Evolutionary conservation across 2,329 filamentous ascomycete genomes (phyloP).

Genomic region (Lasiodiplodia gonubiensis): DNA sequence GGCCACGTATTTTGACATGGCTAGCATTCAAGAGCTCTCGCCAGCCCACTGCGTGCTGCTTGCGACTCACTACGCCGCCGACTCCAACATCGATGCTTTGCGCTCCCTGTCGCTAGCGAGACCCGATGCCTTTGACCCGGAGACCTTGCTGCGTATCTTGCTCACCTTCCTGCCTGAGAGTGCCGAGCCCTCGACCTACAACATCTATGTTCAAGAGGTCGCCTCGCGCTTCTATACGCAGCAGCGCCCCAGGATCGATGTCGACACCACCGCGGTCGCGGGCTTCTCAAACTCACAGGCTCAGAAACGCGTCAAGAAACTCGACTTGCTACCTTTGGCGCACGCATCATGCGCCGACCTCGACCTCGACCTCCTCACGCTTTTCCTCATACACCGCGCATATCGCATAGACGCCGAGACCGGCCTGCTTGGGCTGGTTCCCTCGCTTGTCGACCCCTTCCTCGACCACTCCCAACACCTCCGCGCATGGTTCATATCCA

Average conservation of each 20-base stretch:
- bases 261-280: conserved; percentile 64
- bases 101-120: conserved; percentile 64
- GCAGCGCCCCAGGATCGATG: conserved; percentile 42
- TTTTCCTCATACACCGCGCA: conserved; percentile 71
- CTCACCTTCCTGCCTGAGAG: conserved; percentile 80
- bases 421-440: conserved; percentile 72
- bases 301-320: conserved; percentile 65
- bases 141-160: conserved; percentile 73
- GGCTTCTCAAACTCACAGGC: conserved; percentile 68
- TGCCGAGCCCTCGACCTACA: conserved; percentile 66
- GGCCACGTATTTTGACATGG: conserved; percentile 24
- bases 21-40: conserved; percentile 50
- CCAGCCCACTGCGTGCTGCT: conserved; percentile 74
- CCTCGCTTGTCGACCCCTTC: conserved; percentile 72
- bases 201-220: conserved; percentile 65
- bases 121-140: conserved; percentile 63
- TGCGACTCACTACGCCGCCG: conserved; percentile 71
- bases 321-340: conserved; percentile 66
- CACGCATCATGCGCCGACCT: conserved; percentile 55
- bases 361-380: conserved; percentile 61
- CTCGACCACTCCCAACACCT: conserved; percentile 66
- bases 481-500: conserved; percentile 71
- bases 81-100: conserved; percentile 68
- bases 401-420: conserved; percentile 73
- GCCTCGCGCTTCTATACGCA: conserved; percentile 54